phyloP scores from a whole-genome alignment of 106 monocot genomes.

The Xerophyta viscosa region DNA sequence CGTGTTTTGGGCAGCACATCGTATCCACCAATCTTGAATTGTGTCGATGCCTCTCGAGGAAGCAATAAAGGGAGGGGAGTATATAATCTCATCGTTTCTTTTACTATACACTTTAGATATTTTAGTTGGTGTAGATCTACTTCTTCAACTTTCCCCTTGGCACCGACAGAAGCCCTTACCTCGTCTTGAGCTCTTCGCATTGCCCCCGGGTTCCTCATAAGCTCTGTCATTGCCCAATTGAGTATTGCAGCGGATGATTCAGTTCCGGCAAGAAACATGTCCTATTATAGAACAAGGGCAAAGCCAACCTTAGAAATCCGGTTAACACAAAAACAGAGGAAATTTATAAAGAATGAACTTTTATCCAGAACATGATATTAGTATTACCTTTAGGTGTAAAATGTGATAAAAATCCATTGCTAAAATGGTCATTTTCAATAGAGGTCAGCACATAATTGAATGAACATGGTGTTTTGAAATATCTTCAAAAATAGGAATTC shows the following conservation, averaged over 20 bases:
- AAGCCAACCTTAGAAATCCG: no score
- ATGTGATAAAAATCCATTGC: no score
- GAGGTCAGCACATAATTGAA: no score
- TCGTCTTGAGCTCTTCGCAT: constrained; percentile 3
- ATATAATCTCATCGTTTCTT: constrained; percentile 14
- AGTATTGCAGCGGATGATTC: background rate
- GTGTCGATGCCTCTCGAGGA: constrained; percentile 10
- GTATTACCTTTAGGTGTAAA: no score
- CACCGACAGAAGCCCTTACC: background rate
- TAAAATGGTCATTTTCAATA: no score
- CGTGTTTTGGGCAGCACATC: background rate
- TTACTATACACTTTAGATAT: constrained; percentile 14
- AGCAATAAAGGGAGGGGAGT: constrained; percentile 15
- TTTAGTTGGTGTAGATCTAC: background rate
- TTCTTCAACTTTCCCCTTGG: background rate
- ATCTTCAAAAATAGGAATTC: no score
- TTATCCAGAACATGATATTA: no score
- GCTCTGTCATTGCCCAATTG: constrained; percentile 9
- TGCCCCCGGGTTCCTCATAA: constrained; percentile 6
- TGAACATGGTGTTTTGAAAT: no score
- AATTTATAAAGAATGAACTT: no score
- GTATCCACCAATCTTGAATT: background rate
- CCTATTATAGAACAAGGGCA: background rate
- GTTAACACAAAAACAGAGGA: no score
- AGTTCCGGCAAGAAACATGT: constrained; percentile 15